phyloP scores from a whole-genome alignment of 345 rosid species.

The Heritiera fomes region DNA sequence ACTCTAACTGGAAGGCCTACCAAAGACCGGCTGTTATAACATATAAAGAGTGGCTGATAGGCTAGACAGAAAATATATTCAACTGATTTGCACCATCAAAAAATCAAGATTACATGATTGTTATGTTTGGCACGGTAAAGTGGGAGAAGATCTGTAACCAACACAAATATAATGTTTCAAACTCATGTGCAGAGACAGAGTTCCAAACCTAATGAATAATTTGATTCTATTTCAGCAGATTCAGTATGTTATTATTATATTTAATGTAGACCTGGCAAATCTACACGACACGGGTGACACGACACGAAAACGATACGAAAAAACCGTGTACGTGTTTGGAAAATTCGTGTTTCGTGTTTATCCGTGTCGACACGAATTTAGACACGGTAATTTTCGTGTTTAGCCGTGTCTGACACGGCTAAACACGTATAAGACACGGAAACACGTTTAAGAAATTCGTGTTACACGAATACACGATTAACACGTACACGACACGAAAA shows the following conservation, averaged over 20 bases:
- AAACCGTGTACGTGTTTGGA: too few species aligned
- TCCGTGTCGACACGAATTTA: too few species aligned
- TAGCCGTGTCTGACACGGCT: too few species aligned
- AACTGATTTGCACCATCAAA: not conserved
- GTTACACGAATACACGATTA: too few species aligned
- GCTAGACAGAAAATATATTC: not conserved
- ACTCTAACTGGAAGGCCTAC: not conserved
- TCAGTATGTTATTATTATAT: not conserved
- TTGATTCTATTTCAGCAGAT: not conserved
- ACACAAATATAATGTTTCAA: not conserved
- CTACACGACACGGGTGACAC: too few species aligned
- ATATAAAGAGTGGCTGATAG: not conserved
- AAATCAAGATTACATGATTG: not conserved
- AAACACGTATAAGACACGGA: too few species aligned
- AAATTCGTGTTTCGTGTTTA: too few species aligned
- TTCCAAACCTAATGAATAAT: not conserved
- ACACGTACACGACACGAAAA: too few species aligned
- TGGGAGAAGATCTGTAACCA: not conserved
- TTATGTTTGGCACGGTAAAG: not conserved
- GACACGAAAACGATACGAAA: too few species aligned
- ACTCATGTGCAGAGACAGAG: not conserved
- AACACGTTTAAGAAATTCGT: too few species aligned
- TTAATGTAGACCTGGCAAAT: too few species aligned
- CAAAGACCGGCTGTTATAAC: not conserved
- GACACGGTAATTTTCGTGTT: too few species aligned